Evolutionary conservation across 1,284 basidiomycete species (phyloP), one percentile per base, ranked within the genome.

Genomic region (Leccinum glutinopallens): DNA sequence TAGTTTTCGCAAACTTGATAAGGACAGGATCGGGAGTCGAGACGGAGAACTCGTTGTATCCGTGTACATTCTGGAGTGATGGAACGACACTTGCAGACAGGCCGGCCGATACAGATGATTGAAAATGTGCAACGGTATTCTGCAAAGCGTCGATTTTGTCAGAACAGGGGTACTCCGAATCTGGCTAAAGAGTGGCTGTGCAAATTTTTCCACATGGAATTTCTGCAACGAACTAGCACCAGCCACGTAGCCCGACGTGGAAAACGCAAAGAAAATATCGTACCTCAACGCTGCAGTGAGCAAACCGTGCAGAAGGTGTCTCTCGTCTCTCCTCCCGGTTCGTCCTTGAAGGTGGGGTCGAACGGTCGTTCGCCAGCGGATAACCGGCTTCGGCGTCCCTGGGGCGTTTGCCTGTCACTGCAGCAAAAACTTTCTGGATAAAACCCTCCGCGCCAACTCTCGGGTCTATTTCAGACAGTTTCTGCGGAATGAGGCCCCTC

Each of bases 11-110:
- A 74, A 98, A 98, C 79, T 97, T 98, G 75, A 94, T 78, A 64
- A 89, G 81, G 4, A 91, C 77, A 2, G 92, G 90, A 72, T 97
- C 94, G 1, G 92, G 88, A 0, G 90, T 81, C 0, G 87, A 85
- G n/a, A 97, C 93, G 2, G 92, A 87, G 73, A 98, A 98, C 77
- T 98, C 96, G 79, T 98, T 98, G 75, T 94, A 94, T 2, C 95
- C 95, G 68, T 93, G 87, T 5, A 81, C 81, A 33, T 83, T 83
- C 39, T 90, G 84, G 22, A 96, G 82, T n/a, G 83, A 80, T 2
- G 87, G 80, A 22, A 97, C 83, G 53, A 87, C 81, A n/a, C 84
- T 77, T 17, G 84, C 80, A 0, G 87, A 75, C 2, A 97, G 81
- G 15, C 95, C 95, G 35, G 79, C 75, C 0, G 80, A 79, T 6